Evolutionary conservation across 2,329 filamentous ascomycete species (phyloP), one percentile per base, ranked within the genome.

Genomic region (Stagonosporopsis chrysanthemi): DNA sequence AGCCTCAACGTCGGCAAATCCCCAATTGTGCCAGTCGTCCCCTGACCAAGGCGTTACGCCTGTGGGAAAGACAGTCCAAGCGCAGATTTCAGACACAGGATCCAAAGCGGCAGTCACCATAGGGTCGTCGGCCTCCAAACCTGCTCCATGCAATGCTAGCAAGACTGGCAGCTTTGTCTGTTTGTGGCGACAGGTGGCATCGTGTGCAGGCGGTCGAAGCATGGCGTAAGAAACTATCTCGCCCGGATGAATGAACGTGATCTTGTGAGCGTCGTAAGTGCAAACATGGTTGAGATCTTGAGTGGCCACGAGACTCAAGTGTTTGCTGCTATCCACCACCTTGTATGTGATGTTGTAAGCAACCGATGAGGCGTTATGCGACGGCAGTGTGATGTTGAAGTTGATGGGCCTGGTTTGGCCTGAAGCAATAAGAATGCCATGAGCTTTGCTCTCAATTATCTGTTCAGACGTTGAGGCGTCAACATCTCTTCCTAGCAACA

Each of bases 11-110:
- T 87, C 85, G 19, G 80, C 76, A 61, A 82, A 81, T 0, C 84
- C 84, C 83, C 84, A 87, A 5, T 75, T 80, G 66, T 86, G 85
- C 85, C 85, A 87, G 64, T 87, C 85, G 69, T 87, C 84, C 23
- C 82, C 81, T 62, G 82, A 84, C 85, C 85, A 87, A 6, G 82
- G 72, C 17, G 83, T 86, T 15, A 82, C 83, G 22, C 84, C 85
- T 3, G 81, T 83, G 9, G 85, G 84, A 62, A 84, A 81, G 15
- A 87, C 48, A 1, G 82, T 74, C 83, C 83, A 87, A 2, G 83
- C 80, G 58, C 81, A 83, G 22, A 86, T 70, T 56, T 84, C 79
- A 22, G 81, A 77, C 1, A 83, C 73, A 19, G 75, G 72, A 66
- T 85, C 79, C 31, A 87, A 70, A 55, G 79, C 77, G 50, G 80